Base-by-base conservation (phyloP, 2,329 filamentous ascomycete species). In the Pseudofabraea citricarpa region DNA sequence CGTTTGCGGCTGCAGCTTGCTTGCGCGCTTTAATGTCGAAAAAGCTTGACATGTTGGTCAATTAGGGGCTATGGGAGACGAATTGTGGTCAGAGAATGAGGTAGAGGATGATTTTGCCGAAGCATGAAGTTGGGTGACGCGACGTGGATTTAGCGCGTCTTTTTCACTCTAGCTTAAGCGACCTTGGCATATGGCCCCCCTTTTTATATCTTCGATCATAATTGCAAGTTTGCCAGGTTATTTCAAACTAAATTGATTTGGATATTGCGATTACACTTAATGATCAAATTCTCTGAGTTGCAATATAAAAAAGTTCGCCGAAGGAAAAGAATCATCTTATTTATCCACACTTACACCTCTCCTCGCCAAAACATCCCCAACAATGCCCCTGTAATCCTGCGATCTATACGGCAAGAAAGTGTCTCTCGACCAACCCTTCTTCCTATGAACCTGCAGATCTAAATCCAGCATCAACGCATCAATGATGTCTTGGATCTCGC, bases 21-120 rank as follows among this genome's bases (percentile, higher is more conserved):
- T 89, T 89, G 26, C 91, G 83, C 42, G 91, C 91, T 68, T 95
- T 95, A 58, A 96, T 77, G 64, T 95, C 91, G 69, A 98, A 98
- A 67, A 98, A 98, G 62, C 80, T 90, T 39, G 89, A 81, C 86
- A 96, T 95, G 10, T 8, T 46, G 23, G 12, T 6, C n/a, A 21
- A 23, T 8, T 18, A 16, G 18, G 22, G 26, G 19, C 36, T 20
- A 12, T 15, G n/a, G 6, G n/a, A 15, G 19, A 22, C 10, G 12
- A 22, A 22, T 24, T 15, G 35, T 37, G 10, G 13, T 31, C 10
- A 12, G 13, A 10, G 16, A 15, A 31, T 31, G 27, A 31, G 16
- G 27, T 15, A n/a, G n/a, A n/a, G n/a, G n/a, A n/a, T n/a, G n/a
- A n/a, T n/a, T n/a, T n/a, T n/a, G n/a, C n/a, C n/a, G n/a, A n/a